Conservation (phyloP, 2,329 filamentous ascomycete genomes). For the Diatrype stigma region DNA sequence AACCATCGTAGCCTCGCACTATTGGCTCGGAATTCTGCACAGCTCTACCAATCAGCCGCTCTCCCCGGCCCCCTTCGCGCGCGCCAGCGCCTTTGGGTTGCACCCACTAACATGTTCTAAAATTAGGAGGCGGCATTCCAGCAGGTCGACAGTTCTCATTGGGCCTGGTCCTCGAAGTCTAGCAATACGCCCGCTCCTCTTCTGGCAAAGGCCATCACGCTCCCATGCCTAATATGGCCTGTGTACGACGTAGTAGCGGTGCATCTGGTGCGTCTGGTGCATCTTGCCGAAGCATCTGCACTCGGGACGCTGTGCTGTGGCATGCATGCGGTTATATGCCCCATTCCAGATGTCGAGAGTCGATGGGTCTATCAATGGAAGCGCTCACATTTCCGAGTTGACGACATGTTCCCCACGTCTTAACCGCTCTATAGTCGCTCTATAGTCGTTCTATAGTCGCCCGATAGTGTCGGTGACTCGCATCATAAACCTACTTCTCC, state of each 20-base stretch:
- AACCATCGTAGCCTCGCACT: slow-evolving; percentile 15
- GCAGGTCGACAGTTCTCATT: slow-evolving; percentile 18
- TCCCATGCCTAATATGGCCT: slow-evolving; percentile 22
- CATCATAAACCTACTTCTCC: slow-evolving; percentile 28
- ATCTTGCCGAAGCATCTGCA: slow-evolving; percentile 21
- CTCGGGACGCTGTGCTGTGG: slow-evolving; percentile 18
- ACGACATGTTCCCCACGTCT: slow-evolving; percentile 16
- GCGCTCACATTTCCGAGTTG: slow-evolving; percentile 20
- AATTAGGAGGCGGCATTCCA: slow-evolving; percentile 21
- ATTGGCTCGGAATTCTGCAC: slow-evolving; percentile 25
- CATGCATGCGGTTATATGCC: slow-evolving; percentile 18
- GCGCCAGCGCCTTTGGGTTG: slow-evolving; percentile 22
- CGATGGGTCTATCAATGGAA: slow-evolving; percentile 15
- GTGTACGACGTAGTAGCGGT: too few species aligned
- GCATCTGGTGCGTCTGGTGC: too few species aligned
- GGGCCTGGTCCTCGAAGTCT: slow-evolving; percentile 14
- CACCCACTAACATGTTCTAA: slow-evolving; percentile 21
- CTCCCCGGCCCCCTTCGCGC: slow-evolving; percentile 13
- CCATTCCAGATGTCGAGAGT: slow-evolving; percentile 12
- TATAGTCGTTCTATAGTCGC: slow-evolving; percentile 9
- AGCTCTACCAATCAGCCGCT: slow-evolving; percentile 18
- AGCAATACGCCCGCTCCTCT: slow-evolving; percentile 19
- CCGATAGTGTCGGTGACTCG: slow-evolving; percentile 2
- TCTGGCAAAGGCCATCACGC: slow-evolving; percentile 19
- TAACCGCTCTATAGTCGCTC: slow-evolving; percentile 28